Conservation (phyloP, 352 stramenopile species). For the Blastocystis hominis region DNA sequence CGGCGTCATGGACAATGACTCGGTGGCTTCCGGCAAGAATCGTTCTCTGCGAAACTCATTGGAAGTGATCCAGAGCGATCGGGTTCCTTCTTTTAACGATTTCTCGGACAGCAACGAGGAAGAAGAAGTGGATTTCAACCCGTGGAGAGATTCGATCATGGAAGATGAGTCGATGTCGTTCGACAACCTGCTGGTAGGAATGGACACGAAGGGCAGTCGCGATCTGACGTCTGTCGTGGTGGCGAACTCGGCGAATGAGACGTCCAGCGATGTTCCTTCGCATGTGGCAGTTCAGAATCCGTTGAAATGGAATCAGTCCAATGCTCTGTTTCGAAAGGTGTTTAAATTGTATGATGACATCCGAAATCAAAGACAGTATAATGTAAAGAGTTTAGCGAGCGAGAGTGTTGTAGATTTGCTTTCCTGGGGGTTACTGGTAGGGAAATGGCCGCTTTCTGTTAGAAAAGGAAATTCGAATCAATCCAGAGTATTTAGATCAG, state of each 20-base stretch:
- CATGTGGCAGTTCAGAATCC: background rate
- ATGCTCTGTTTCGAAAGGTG: too few species aligned
- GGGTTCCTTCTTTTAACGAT: background rate
- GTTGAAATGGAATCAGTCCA: too few species aligned
- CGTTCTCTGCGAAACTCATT: background rate
- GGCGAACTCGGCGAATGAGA: background rate
- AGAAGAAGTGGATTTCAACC: background rate
- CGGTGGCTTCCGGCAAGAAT: background rate
- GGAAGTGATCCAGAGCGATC: background rate
- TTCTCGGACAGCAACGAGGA: slow-evolving; percentile 12
- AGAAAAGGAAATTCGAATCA: background rate
- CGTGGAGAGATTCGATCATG: background rate
- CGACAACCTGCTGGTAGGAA: background rate
- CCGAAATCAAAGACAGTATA: background rate
- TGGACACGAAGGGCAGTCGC: background rate
- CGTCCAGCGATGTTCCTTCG: background rate
- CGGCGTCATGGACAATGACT: background rate
- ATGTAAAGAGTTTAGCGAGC: background rate
- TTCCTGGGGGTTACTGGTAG: background rate
- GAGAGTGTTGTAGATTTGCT: background rate
- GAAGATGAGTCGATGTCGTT: background rate
- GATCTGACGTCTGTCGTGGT: background rate
- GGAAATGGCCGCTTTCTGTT: background rate
- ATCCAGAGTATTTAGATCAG: background rate
- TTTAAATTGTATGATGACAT: slow-evolving; percentile 23